These are phyloP conservation scores for Thermomucor indicae-seudaticae DNA, from an alignment of 371 early-diverging fungal species.

Conservation along the genomic window DNA sequence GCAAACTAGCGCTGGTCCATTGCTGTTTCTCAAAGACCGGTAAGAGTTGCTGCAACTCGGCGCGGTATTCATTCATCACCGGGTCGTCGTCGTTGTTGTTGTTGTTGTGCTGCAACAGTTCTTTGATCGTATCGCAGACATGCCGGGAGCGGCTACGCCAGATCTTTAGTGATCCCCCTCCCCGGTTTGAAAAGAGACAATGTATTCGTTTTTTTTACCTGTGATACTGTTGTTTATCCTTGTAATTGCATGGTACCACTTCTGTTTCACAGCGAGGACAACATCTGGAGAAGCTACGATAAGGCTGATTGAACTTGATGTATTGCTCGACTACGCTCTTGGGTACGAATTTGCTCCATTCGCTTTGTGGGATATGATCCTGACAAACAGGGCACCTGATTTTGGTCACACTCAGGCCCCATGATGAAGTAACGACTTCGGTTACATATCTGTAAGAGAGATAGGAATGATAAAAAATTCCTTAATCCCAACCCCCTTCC, in stretches of 20 bases:
- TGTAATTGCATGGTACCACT: conserved; percentile 35
- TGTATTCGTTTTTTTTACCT: background rate
- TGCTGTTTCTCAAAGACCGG: conserved; percentile 18
- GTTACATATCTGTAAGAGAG: conserved; percentile 52
- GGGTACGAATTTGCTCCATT: conserved; percentile 58
- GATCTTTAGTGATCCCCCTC: background rate
- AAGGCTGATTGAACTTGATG: conserved; percentile 60
- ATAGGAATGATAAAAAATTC: too few species aligned
- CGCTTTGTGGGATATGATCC: conserved; percentile 47
- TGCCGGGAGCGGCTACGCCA: background rate
- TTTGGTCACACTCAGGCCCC: conserved; percentile 64
- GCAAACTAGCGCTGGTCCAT: conserved; percentile 28
- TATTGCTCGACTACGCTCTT: conserved; percentile 39
- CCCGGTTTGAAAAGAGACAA: background rate
- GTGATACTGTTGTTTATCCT: background rate
- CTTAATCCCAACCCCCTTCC: too few species aligned
- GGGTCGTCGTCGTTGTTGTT: background rate
- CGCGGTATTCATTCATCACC: too few species aligned
- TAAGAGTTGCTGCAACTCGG: conserved; percentile 2
- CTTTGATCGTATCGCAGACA: background rate
- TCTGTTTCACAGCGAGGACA: conserved; percentile 62
- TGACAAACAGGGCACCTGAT: conserved; percentile 61
- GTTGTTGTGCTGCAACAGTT: background rate
- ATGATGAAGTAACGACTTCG: conserved; percentile 63
- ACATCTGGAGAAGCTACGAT: conserved; percentile 56